Percentiles rank a stretch among this genome's conserved stretches.
Conservation (phyloP, 1,284 basidiomycete species). For the Cryptococcus sp. region DNA sequence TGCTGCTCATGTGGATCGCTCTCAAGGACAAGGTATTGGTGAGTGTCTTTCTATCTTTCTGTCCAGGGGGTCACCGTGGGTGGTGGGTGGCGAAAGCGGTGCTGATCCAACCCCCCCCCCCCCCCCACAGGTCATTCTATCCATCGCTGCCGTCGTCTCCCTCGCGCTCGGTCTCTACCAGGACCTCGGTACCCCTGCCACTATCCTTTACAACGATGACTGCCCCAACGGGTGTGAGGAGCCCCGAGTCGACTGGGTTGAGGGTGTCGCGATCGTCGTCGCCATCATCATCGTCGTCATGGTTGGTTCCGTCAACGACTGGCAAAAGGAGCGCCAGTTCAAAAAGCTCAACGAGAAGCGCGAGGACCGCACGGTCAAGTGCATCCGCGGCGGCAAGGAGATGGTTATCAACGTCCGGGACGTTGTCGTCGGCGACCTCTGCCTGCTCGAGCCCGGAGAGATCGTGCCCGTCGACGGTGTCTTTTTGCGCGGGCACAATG, state of each 20-base stretch:
- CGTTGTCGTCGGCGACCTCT: slow-evolving; percentile 90
- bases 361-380: slow-evolving; percentile 89
- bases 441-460: slow-evolving; percentile 90
- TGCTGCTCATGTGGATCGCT: slow-evolving; percentile 88
- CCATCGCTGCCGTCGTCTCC: slow-evolving; percentile 86
- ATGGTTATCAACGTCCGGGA: slow-evolving; percentile 78
- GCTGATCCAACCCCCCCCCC: slow-evolving; percentile 14
- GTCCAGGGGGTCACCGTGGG: no score
- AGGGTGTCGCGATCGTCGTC: slow-evolving; percentile 93
- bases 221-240: slow-evolving; percentile 57
- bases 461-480: slow-evolving; percentile 93
- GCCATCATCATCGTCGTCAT: slow-evolving; percentile 71
- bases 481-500: slow-evolving; percentile 86
- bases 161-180: slow-evolving; percentile 92
- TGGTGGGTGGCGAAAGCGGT: neutral
- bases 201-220: slow-evolving; percentile 51
- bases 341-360: slow-evolving; percentile 89
- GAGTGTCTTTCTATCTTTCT: slow-evolving; percentile 49
- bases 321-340: slow-evolving; percentile 97
- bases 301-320: slow-evolving; percentile 55
- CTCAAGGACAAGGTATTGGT: slow-evolving; percentile 90
- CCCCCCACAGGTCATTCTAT: slow-evolving; percentile 84
- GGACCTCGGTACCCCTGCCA: slow-evolving; percentile 71
- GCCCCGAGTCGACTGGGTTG: slow-evolving; percentile 79
- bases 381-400: slow-evolving; percentile 79